phyloP scores from a whole-genome alignment of 2,329 filamentous ascomycete genomes.

The Ophiocordyceps sinensis region DNA sequence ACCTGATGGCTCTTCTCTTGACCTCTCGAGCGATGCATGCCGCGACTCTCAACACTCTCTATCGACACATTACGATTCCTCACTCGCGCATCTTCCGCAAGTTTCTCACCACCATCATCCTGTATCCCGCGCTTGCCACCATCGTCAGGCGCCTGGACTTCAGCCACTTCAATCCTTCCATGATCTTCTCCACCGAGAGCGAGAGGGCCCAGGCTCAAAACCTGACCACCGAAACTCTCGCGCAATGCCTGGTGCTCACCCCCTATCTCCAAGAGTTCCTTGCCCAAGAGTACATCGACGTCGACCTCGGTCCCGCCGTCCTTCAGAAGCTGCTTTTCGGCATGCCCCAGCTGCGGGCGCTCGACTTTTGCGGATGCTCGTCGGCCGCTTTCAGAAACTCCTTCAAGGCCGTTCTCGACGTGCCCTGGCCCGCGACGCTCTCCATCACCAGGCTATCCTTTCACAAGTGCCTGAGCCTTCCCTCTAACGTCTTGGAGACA shows the following conservation, averaged over 20 bases:
- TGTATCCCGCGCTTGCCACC: conserved; percentile 54
- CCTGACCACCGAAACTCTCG: conserved; percentile 57
- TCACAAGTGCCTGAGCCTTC: conserved; percentile 63
- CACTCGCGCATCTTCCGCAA: conserved; percentile 76
- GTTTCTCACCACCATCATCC: conserved; percentile 54
- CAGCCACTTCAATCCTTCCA: conserved; percentile 71
- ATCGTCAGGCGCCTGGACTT: conserved; percentile 72
- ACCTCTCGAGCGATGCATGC: conserved; percentile 63
- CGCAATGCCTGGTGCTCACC: conserved; percentile 56
- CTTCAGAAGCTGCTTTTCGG: conserved; percentile 56
- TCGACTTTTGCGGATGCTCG: conserved; percentile 69
- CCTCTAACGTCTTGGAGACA: conserved; percentile 50
- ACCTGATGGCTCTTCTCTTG: conserved; percentile 61
- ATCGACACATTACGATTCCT: conserved; percentile 67
- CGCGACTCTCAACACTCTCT: conserved; percentile 60
- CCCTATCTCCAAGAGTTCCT: conserved; percentile 66
- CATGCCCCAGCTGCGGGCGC: conserved; percentile 46
- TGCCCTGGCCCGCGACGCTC: conserved; percentile 38
- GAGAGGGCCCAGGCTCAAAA: conserved; percentile 64
- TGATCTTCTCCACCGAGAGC: conserved; percentile 58
- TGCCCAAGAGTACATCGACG: conserved; percentile 67
- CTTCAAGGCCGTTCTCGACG: conserved; percentile 42
- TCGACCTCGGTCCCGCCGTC: conserved; percentile 55
- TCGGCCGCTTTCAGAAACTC: conserved; percentile 51
- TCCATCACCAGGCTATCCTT: conserved; percentile 55